phyloP scores from a whole-genome alignment of 306 rosid genomes.

The Coriaria nepalensis region DNA sequence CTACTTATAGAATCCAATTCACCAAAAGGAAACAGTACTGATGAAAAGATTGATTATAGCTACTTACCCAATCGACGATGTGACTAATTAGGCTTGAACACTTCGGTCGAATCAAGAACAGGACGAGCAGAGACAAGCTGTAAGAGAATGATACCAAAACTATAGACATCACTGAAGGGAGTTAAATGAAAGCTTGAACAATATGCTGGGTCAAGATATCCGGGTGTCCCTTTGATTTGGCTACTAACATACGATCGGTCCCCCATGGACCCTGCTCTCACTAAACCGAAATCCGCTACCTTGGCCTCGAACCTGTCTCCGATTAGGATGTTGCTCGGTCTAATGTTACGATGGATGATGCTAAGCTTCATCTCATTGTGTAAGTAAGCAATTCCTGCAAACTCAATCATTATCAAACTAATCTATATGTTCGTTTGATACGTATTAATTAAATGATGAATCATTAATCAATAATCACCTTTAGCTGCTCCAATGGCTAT shows the following conservation, averaged over 20 bases:
- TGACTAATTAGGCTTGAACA: slow-evolving; percentile 23
- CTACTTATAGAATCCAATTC: no score
- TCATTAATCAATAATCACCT: slow-evolving; percentile 20
- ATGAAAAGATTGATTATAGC: no score
- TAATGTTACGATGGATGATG: slow-evolving; percentile 68
- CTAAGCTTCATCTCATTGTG: slow-evolving; percentile 57
- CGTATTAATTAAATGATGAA: slow-evolving; percentile 1
- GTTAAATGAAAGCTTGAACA: slow-evolving; percentile 72
- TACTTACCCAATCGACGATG: slow-evolving; percentile 58
- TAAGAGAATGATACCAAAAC: slow-evolving; percentile 71
- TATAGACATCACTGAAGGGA: slow-evolving; percentile 61
- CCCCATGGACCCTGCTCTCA: slow-evolving; percentile 50
- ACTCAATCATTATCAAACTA: neutral
- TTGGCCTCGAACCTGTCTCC: slow-evolving; percentile 70
- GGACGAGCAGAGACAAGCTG: slow-evolving; percentile 71
- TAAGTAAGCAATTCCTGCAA: slow-evolving; percentile 58
- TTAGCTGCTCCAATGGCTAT: slow-evolving; percentile 79
- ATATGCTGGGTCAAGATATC: slow-evolving; percentile 74
- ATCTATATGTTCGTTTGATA: no score
- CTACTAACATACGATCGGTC: slow-evolving; percentile 83
- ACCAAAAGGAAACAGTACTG: no score
- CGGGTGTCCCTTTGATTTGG: slow-evolving; percentile 87
- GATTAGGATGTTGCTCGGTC: slow-evolving; percentile 71
- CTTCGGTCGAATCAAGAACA: slow-evolving; percentile 24
- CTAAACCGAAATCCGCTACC: slow-evolving; percentile 80